Conservation (phyloP, 1,284 basidiomycete genomes). For the Ganoderma lingzhi region DNA sequence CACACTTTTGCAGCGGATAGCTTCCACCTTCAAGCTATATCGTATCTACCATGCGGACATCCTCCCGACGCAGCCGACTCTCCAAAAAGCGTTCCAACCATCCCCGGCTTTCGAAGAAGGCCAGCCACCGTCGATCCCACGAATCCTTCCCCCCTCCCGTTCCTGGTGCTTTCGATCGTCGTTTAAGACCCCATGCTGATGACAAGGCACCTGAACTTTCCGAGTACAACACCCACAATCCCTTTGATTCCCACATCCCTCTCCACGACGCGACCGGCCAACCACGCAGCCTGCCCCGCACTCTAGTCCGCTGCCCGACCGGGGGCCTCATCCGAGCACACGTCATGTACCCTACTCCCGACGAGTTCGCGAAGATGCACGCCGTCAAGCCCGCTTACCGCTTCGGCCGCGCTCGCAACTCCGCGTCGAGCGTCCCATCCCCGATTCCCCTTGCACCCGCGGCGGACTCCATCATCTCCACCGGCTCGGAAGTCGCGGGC, state of each 20-base stretch:
- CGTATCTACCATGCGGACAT: not conserved
- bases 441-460: not conserved
- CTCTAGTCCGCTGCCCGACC: not conserved
- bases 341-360: slow-evolving; percentile 11
- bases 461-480: not conserved
- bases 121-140: not conserved
- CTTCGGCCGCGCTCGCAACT: not conserved
- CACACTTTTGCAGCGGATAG: not conserved
- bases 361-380: slow-evolving; percentile 13
- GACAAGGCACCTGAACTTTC: not conserved
- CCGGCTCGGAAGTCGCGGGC: slow-evolving; percentile 12
- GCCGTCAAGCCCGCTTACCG: slow-evolving; percentile 1
- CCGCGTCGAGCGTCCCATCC: not conserved
- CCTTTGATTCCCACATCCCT: not conserved
- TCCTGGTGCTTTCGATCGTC: not conserved
- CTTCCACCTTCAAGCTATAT: not conserved
- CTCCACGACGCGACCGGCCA: slow-evolving; percentile 5
- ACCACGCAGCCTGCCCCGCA: not conserved
- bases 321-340: not conserved
- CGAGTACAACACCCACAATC: slow-evolving; percentile 1
- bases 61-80: not conserved
- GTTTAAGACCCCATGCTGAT: not conserved
- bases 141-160: not conserved
- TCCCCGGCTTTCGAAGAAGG: not conserved
- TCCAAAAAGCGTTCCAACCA: not conserved